Evolutionary conservation across 805 yeast species (phyloP).

Genomic region (Wickerhamomyces chaumierensis): DNA sequence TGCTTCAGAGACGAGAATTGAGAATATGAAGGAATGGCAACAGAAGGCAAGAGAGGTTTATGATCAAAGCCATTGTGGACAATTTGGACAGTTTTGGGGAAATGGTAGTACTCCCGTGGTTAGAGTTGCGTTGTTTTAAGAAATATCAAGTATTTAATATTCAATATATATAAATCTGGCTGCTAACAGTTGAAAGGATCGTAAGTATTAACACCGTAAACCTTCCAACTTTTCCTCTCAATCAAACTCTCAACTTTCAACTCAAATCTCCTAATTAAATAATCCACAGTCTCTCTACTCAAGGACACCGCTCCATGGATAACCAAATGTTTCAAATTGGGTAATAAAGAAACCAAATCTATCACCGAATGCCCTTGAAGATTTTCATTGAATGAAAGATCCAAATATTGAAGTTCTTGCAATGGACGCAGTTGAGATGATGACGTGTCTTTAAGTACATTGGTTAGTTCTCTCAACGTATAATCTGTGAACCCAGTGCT

Average conservation of each 20-base stretch:
- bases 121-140: not conserved
- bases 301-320: conserved; percentile 16
- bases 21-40: conserved; percentile 58
- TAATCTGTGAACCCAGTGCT: conserved; percentile 15
- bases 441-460: conserved; percentile 2
- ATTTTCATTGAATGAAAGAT: conserved; percentile 14
- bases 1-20: conserved; percentile 59
- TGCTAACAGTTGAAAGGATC: conserved; percentile 8
- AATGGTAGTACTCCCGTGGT: conserved; percentile 1
- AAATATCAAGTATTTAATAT: too few relatives aligned
- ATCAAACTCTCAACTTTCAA: conserved; percentile 12
- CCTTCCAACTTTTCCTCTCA: conserved; percentile 14
- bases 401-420: conserved; percentile 6
- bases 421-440: not conserved
- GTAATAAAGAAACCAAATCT: conserved; percentile 8
- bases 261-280: conserved; percentile 9
- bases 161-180: too few relatives aligned
- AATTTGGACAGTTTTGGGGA: conserved; percentile 6
- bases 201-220: conserved; percentile 14
- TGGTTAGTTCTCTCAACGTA: conserved; percentile 8
- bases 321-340: conserved; percentile 6
- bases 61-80: conserved; percentile 7
- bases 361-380: conserved; percentile 15
- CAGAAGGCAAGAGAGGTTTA: conserved; percentile 30
- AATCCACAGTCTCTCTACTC: conserved; percentile 9